Base-by-base conservation (phyloP, 2,329 filamentous ascomycete genomes). In the Penicillium sp. region DNA sequence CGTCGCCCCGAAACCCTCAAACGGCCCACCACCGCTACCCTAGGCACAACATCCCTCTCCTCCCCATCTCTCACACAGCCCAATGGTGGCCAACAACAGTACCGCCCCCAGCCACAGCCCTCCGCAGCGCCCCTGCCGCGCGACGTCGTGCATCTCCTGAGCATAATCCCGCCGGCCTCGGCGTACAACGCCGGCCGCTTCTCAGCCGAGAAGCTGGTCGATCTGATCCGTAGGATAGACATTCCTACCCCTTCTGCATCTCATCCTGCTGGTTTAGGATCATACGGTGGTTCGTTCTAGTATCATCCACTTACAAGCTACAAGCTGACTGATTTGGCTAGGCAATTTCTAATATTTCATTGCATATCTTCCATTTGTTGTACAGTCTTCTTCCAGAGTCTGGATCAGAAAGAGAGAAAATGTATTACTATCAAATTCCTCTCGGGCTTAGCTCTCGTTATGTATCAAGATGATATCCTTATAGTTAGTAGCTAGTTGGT, bases 1-100 rank as follows among this genome's bases (percentile, higher is more conserved):
- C 87, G 92, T 56, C 87, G 92, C 35, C 80, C 95, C 21, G 90
- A 94, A 65, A 89, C 94, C 68, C 86, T 90, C 61, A 80, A 80
- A 57, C 75, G 79, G 47, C 75, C 77, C 8, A 47, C 14, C 20
- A 68, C 68, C 33, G 70, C 66, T 26, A 57, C 66, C 18, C 70
- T 72, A 47, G 66, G 65, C 45, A 59, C 63, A 20, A 24, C 55
- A 3, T 8, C 30, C 16, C 21, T 64, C 65, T 49, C 52, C 58
- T 40, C 5, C 5, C 14, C 35, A 18, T 43, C 40, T 43, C 30
- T 9, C 43, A n/a, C 51, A n/a, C 51, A 53, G 14, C 20, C 46
- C 14, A 47, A 47, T 30, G 63, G 64, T 8, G 64, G 66, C 3
- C 68, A 71, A 47, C 68, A 71, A n/a, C n/a, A n/a, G n/a, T n/a